phyloP scores from a whole-genome alignment of 805 yeast genomes.

The Wickerhamiella nectarea region DNA sequence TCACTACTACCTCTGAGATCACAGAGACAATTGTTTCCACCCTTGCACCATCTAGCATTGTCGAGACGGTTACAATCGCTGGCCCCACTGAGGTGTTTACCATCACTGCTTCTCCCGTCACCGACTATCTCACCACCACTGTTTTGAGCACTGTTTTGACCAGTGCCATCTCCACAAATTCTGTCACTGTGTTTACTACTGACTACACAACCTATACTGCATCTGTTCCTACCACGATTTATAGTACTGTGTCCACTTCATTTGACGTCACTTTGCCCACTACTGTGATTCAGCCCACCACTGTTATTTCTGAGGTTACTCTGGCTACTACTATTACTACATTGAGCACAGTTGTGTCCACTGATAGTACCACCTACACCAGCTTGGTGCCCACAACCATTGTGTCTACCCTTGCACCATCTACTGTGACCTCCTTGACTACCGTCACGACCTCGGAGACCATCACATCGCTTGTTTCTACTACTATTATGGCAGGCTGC shows the following conservation, averaged over 20 bases:
- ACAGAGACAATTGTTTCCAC: neutral
- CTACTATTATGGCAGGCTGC: neutral
- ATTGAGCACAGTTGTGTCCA: too few species aligned
- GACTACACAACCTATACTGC: neutral
- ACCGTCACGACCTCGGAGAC: neutral
- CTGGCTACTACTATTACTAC: neutral
- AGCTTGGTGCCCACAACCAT: neutral
- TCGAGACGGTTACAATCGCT: slow-evolving; percentile 1
- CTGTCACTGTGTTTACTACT: neutral
- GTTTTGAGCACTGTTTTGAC: neutral
- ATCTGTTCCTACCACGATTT: too few species aligned
- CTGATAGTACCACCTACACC: neutral
- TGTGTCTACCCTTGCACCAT: neutral
- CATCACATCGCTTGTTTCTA: neutral
- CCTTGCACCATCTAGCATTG: neutral
- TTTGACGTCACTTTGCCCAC: neutral
- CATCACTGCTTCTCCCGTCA: slow-evolving; percentile 2
- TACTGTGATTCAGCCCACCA: slow-evolving; percentile 4
- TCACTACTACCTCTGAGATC: neutral
- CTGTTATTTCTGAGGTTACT: neutral
- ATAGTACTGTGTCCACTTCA: neutral
- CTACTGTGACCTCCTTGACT: neutral
- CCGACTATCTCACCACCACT: neutral
- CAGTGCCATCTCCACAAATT: neutral
- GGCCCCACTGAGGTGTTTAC: too few species aligned